Base-by-base conservation (phyloP, 2,329 filamentous ascomycete genomes). In the Aureobasidium sp. region DNA sequence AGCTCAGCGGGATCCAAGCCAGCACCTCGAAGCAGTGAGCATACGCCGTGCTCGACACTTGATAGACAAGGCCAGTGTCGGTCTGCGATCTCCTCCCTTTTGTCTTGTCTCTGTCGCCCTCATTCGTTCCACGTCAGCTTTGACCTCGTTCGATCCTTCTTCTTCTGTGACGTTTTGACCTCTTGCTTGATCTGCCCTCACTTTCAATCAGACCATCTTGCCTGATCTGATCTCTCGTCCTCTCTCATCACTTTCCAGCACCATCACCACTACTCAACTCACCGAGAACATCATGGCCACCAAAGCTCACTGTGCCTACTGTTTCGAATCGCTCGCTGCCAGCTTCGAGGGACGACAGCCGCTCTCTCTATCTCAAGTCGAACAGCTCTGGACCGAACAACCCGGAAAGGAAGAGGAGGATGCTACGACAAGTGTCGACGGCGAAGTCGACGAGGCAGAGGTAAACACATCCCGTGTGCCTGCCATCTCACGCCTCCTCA, bases 281-380 rank as follows among this genome's bases (percentile, higher is more conserved):
- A 39, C 9, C 20, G 11, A 41, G 8, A 6, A 12, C 39, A 25
- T 15, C 34, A 97, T 97, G 93, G 93, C 94, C 53, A 88, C 88
- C 62, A 77, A 84, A 69, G 87, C 87, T 64, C 93, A 97, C 76
- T 97, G 92, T 76, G 86, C 93, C 70, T 92, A 87, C 76, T 97
- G 92, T 79, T 97, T 99, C 80, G 94, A 99, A 77, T 82, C 82
- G 44, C 85, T 99, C 41, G 82, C 85, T 55, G 88, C 92, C 60
- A 84, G 86, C 64, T 89, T 96, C 67, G 84, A 90, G 67, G 78
- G 82, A 66, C 87, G 87, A 65, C 80, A 86, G 63, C 78, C 89
- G 12, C 79, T 91, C 68, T 81, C 79, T 53, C 84, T 97, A 27
- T 74, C 79, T 47, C 80, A 87, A 66, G 82, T 96, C 64, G 84